Percentiles rank a stretch among this genome's conserved stretches.
Conservation (phyloP, 495 filamentous ascomycete genomes). For the Rostrohypoxylon terebratum region DNA sequence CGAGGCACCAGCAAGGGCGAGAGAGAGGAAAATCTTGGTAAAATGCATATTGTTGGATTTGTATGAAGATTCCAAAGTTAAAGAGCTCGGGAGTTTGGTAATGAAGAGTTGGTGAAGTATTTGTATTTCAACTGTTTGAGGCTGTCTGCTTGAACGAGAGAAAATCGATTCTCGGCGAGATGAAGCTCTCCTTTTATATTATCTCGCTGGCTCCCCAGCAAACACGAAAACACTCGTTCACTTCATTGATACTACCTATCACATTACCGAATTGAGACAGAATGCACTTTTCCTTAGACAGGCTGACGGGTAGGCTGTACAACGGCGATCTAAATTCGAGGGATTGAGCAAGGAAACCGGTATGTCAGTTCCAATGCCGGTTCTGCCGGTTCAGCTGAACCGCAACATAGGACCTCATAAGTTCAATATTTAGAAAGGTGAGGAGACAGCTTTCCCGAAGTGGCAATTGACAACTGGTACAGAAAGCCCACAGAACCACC, state of each 20-base stretch:
- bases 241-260: not conserved
- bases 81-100: not conserved
- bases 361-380: not conserved
- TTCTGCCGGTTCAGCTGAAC: not conserved
- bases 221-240: not conserved
- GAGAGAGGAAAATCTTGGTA: constrained; percentile 5
- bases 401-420: no score
- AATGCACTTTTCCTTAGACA: not conserved
- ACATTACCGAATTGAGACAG: not conserved
- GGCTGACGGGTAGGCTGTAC: not conserved
- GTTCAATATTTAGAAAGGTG: not conserved
- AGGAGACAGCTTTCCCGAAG: not conserved
- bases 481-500: no score
- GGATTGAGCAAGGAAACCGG: not conserved
- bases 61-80: not conserved
- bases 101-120: not conserved
- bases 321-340: constrained; percentile 1
- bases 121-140: not conserved
- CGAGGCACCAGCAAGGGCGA: not conserved
- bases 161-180: not conserved
- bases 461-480: no score
- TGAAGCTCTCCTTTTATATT: constrained; percentile 1
- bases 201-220: no score
- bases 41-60: not conserved
- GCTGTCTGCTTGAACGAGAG: constrained; percentile 1